Base-by-base conservation (phyloP, 208 protist genomes). In the Acanthamoeba culbertsoni region DNA sequence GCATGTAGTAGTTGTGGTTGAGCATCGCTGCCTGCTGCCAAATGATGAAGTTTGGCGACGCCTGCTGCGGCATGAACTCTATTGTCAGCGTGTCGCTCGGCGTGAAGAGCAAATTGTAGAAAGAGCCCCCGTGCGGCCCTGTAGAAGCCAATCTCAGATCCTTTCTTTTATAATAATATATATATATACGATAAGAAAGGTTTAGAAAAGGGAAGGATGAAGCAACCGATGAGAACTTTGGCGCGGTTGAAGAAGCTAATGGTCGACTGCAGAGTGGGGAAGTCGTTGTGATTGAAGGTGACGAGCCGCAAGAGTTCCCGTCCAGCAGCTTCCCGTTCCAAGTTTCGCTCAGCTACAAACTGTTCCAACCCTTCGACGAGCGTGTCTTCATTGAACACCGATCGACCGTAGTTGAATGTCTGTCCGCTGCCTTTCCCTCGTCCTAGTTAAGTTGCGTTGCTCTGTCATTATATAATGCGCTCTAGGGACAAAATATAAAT, bases 11-110 rank as follows among this genome's bases (percentile, higher is more conserved):
- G 68, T 14, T 77, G 68, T 77, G 68, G 26, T 77, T 40, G 42
- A 77, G 68, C 68, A 77, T 77, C 2, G 35, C 26, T 6, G 68
- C 68, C 68, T 77, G 68, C 68, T 77, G 68, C 68, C 68, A 77
- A 7, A 77, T 77, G 68, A 77, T 77, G 35, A 77, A n/a, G 68
- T 77, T 77, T 10, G 68, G 35, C 33, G 68, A 48, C 33, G 33
- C 7, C 5, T 10, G 1, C 35, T 40, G 1, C 23, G 68, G 68
- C 68, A 77, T 77, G 42, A 77, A 77, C 68, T 77, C 68, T 31
- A 77, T 77, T 23, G 37, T 46, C 28, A 77, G 37, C 68, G 68
- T 77, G 33, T 20, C 37, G 68, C 68, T 77, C 18, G 68, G 68
- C 42, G 68, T 46, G 37, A 77, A 77, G 6, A 77, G 16, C 68